Evolutionary conservation across 1,139 yeast genomes (phyloP).

Genomic region (Kodamaea arcana): DNA sequence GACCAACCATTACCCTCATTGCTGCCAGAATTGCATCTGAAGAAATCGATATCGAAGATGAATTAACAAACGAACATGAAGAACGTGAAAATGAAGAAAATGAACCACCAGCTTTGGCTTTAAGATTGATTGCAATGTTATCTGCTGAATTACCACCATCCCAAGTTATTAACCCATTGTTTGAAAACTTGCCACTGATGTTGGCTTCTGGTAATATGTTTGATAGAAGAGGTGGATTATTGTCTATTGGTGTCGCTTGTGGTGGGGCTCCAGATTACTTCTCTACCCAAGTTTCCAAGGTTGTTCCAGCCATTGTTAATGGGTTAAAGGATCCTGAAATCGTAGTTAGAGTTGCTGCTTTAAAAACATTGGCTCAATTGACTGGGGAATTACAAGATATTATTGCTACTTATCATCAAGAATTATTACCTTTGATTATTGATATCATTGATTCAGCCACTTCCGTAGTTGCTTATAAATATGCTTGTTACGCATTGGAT

Average conservation of each 20-base stretch:
- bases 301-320: slow-evolving; percentile 66
- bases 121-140: slow-evolving; percentile 74
- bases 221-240: slow-evolving; percentile 84
- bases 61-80: slow-evolving; percentile 74
- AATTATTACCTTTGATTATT: slow-evolving; percentile 81
- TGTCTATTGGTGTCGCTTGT: slow-evolving; percentile 78
- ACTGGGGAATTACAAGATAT: slow-evolving; percentile 82
- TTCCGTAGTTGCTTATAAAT: slow-evolving; percentile 79
- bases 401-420: slow-evolving; percentile 78
- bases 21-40: slow-evolving; percentile 80
- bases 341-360: slow-evolving; percentile 80
- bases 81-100: slow-evolving; percentile 92
- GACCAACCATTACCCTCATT: slow-evolving; percentile 71
- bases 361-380: slow-evolving; percentile 73
- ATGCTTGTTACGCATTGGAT: slow-evolving; percentile 88
- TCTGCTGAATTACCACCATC: slow-evolving; percentile 87
- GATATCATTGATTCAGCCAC: slow-evolving; percentile 83
- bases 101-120: slow-evolving; percentile 72
- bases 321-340: slow-evolving; percentile 80
- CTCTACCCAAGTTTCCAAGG: slow-evolving; percentile 67
- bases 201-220: slow-evolving; percentile 60
- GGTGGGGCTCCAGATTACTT: slow-evolving; percentile 94
- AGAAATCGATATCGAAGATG: slow-evolving; percentile 69
- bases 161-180: slow-evolving; percentile 79
- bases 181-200: slow-evolving; percentile 63